These are phyloP conservation scores for Neoarthrinium moseri DNA, from an alignment of 2,329 filamentous ascomycete species.

Conservation along the genomic window DNA sequence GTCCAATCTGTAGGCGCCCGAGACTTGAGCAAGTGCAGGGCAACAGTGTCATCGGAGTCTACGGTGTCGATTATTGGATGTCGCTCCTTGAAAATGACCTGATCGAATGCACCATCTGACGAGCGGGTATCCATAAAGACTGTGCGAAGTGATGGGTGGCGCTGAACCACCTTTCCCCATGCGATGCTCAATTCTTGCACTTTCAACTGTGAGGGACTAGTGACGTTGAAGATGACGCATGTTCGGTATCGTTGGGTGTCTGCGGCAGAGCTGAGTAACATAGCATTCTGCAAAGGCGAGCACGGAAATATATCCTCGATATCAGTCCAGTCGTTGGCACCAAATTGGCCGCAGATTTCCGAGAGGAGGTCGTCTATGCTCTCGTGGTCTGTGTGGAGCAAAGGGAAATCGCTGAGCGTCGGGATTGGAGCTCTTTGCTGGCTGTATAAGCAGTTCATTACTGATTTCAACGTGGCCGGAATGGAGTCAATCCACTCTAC, in stretches of 20 bases:
- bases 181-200: neutral
- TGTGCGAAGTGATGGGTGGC: slow-evolving; percentile 6
- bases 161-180: slow-evolving; percentile 4
- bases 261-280: slow-evolving; percentile 7
- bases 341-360: neutral
- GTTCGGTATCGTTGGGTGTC: slow-evolving; percentile 8
- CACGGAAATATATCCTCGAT: slow-evolving; percentile 10
- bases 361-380: neutral
- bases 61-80: neutral
- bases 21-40: neutral
- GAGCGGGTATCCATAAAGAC: slow-evolving; percentile 3
- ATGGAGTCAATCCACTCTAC: slow-evolving; percentile 4
- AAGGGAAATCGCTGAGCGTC: slow-evolving; percentile 10
- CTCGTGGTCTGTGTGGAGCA: slow-evolving; percentile 5
- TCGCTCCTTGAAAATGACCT: slow-evolving; percentile 3
- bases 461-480: neutral
- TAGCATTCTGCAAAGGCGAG: slow-evolving; percentile 9
- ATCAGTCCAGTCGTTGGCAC: slow-evolving; percentile 1
- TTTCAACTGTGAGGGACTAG: neutral
- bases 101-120: slow-evolving; percentile 6
- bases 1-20: slow-evolving; percentile 3
- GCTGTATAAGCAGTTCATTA: neutral
- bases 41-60: neutral
- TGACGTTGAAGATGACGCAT: slow-evolving; percentile 6
- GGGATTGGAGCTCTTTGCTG: neutral